phyloP scores from a whole-genome alignment of 192 early-diverging fungal species.

The Kickxella alabastrina region DNA sequence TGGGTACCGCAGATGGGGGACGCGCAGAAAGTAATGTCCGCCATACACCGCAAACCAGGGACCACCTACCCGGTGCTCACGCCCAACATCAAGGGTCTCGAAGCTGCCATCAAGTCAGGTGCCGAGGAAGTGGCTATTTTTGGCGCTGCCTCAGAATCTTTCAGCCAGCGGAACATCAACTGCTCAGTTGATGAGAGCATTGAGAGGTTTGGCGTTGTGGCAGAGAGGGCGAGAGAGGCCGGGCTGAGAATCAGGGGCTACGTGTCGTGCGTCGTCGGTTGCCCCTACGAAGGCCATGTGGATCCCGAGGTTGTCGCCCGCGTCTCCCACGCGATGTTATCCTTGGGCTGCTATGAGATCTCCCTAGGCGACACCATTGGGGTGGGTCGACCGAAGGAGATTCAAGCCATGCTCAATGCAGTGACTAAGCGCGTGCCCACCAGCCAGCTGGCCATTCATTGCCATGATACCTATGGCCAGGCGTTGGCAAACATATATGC shows the following conservation, averaged over 20 bases:
- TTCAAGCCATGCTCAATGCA: conserved; percentile 64
- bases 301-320: conserved; percentile 64
- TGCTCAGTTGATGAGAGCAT: conserved; percentile 83
- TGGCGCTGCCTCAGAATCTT: conserved; percentile 81
- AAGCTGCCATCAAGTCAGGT: conserved; percentile 73
- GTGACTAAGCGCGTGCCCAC: conserved; percentile 69
- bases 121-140: conserved; percentile 91
- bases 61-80: conserved; percentile 85
- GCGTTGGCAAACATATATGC: conserved; percentile 89
- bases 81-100: conserved; percentile 83
- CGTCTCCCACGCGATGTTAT: conserved; percentile 67
- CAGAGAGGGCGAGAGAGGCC: conserved; percentile 57
- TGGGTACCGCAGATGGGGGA: conserved; percentile 98
- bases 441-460: conserved; percentile 82
- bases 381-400: conserved; percentile 70
- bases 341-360: conserved; percentile 97
- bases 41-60: conserved; percentile 58
- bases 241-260: conserved; percentile 74
- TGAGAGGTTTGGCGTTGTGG: conserved; percentile 64
- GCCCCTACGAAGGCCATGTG: conserved; percentile 86
- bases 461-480: conserved; percentile 97
- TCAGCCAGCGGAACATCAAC: conserved; percentile 89
- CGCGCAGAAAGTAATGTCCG: conserved; percentile 65
- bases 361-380: conserved; percentile 96
- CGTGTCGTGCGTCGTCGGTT: conserved; percentile 86